Conservation (phyloP, 352 stramenopile species). For the Phytopythium sindhum region DNA sequence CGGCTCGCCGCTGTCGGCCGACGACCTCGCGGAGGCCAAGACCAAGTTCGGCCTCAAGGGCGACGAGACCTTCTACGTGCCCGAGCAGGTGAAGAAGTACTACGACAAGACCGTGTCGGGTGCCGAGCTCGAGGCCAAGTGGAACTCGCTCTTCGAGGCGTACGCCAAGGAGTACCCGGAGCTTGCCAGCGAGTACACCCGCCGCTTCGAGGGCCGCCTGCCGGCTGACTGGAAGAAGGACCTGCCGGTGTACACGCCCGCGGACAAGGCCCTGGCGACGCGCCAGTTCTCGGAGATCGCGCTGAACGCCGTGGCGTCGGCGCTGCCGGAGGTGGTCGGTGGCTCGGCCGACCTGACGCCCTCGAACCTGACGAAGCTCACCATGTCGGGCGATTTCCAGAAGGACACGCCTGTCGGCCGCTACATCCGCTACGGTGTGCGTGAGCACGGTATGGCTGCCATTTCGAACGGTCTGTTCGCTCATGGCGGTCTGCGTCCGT, state of each 20-base stretch:
- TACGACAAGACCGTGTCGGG: constrained; percentile 86
- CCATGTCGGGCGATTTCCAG: constrained; percentile 97
- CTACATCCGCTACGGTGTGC: constrained; percentile 98
- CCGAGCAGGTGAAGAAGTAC: constrained; percentile 91
- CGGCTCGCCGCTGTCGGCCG: constrained; percentile 93
- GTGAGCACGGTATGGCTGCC: constrained; percentile 98
- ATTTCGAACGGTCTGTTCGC: constrained; percentile 98
- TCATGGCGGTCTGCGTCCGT: constrained; percentile 96
- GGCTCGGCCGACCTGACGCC: constrained; percentile 98
- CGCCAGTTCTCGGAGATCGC: constrained; percentile 94
- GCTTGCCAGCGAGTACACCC: constrained; percentile 92
- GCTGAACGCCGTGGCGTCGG: constrained; percentile 93
- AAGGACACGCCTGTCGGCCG: constrained; percentile 93
- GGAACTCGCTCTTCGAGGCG: constrained; percentile 88
- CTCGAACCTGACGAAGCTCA: constrained; percentile 96
- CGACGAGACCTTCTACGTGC: constrained; percentile 91
- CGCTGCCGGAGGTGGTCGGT: constrained; percentile 95
- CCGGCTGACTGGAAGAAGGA: constrained; percentile 89
- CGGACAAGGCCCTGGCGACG: constrained; percentile 91
- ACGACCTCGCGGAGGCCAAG: constrained; percentile 92
- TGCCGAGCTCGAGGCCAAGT: constrained; percentile 79
- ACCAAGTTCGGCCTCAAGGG: constrained; percentile 92
- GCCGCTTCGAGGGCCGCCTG: constrained; percentile 91
- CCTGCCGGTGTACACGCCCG: constrained; percentile 89
- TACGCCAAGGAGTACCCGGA: constrained; percentile 92